Evolutionary conservation across 192 early-diverging fungal species (phyloP).

Genomic region (Coemansia sp.): DNA sequence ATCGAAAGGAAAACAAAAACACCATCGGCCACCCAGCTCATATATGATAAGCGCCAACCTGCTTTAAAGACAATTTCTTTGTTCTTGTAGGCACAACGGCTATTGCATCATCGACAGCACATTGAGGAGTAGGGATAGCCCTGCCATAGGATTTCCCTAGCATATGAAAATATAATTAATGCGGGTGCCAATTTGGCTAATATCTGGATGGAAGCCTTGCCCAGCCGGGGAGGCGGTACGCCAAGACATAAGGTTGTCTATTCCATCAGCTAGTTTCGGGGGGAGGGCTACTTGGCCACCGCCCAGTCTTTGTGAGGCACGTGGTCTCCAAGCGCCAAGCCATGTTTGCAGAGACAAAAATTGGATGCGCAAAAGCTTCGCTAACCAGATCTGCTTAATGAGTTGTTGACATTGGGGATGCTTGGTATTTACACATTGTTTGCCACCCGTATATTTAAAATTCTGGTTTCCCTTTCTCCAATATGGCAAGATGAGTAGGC

Average conservation of each 20-base stretch:
- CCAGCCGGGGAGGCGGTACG: conserved; percentile 2
- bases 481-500: neutral
- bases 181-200: neutral
- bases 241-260: neutral
- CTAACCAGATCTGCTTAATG: neutral
- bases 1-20: neutral
- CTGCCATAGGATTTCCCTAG: neutral
- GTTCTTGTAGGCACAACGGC: neutral
- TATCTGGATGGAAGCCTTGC: neutral
- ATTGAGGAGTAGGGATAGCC: neutral
- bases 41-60: neutral
- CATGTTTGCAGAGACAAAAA: neutral
- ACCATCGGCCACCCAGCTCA: neutral
- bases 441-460: neutral
- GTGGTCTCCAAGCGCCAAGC: neutral
- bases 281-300: neutral
- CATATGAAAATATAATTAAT: neutral
- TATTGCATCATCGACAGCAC: neutral
- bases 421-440: neutral
- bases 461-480: neutral
- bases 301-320: neutral
- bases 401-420: neutral
- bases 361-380: neutral
- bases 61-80: neutral
- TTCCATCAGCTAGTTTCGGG: neutral